Evolutionary conservation across 306 rosid genomes (phyloP), one percentile per base, ranked within the genome.

Genomic region (Sicyos baderoa): DNA sequence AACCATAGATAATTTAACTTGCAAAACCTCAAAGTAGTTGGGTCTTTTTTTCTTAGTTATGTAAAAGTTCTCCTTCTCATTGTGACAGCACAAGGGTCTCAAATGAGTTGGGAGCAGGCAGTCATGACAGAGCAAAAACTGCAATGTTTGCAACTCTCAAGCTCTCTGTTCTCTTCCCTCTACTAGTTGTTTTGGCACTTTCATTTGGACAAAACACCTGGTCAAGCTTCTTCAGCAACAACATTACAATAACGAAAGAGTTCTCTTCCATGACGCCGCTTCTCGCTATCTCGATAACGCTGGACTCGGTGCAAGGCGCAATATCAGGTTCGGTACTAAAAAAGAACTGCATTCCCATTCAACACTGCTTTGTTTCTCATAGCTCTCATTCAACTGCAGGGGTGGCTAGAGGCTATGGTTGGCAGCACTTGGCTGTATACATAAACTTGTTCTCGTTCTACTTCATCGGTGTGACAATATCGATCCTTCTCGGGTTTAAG

Each of bases 321-420:
- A 76, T 91, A 76, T 84, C 95, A 87, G 95, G 97, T 91, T 40
- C 62, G 0, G 62, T 23, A 13, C 35, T 55, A 56, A 23, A 56
- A 56, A 27, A 27, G 3, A 56, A 13, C 17, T 12, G 27, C 45
- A 0, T 25, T 58, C 21, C 22, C 66, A 27, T 59, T 59, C 66
- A 59, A 1, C 47, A 16, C 13, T 59, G 45, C 44, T 8, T 0
- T 29, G 0, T 7, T 29, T 59, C 47, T 59, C 12, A 59, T 16
- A 6, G 16, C 8, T 59, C 21, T 16, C 22, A 25, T 59, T 59
- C 18, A 73, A 1, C 29, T 80, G 73, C 81, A 92, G 93, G 96
- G 21, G 95, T 86, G 77, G 86, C 79, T 21, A 86, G 96, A 83
- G 97, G 96, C 69, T 83, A 90, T 58, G 96, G 95, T 10, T 84